Percentiles rank a stretch among this genome's conserved stretches.
These are phyloP conservation scores for Castanopsis chinensis DNA, from an alignment of 306 rosid species.

Conservation along the genomic window DNA sequence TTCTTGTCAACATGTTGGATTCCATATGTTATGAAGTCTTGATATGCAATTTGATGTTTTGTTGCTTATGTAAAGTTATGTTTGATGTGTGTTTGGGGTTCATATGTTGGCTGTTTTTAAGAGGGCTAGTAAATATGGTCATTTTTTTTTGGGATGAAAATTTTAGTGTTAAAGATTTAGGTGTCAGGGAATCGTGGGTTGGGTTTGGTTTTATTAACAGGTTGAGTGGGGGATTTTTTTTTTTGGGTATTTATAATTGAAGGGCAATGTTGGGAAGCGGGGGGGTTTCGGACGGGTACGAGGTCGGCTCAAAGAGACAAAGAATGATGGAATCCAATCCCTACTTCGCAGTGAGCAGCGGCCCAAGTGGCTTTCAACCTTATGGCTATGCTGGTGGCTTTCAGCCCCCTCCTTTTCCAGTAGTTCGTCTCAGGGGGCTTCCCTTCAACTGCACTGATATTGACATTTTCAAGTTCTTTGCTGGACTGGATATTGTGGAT, in stretches of 20 bases:
- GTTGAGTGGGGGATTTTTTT: constrained; percentile 92
- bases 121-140: not conserved
- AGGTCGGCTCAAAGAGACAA: constrained; percentile 99
- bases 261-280: constrained; percentile 99
- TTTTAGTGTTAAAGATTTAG: constrained; percentile 46
- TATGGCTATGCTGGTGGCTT: constrained; percentile 40
- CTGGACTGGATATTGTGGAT: constrained; percentile 91
- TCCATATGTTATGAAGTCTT: not conserved
- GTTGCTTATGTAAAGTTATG: not conserved
- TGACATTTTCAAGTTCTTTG: constrained; percentile 95
- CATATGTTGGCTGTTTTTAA: not conserved
- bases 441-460: constrained; percentile 93
- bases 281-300: constrained; percentile 99
- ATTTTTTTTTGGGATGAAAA: constrained; percentile 5
- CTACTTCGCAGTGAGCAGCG: constrained; percentile 99
- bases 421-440: constrained; percentile 97
- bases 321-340: constrained; percentile 99
- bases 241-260: constrained; percentile 78
- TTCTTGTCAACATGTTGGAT: not conserved
- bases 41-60: not conserved
- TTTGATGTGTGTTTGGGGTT: not conserved
- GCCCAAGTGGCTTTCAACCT: constrained; percentile 61
- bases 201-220: constrained; percentile 97
- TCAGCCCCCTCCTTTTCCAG: constrained; percentile 68
- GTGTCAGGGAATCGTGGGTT: constrained; percentile 74